Base-by-base conservation (phyloP, 768 basidiomycete genomes). In the Suillus bovinus region DNA sequence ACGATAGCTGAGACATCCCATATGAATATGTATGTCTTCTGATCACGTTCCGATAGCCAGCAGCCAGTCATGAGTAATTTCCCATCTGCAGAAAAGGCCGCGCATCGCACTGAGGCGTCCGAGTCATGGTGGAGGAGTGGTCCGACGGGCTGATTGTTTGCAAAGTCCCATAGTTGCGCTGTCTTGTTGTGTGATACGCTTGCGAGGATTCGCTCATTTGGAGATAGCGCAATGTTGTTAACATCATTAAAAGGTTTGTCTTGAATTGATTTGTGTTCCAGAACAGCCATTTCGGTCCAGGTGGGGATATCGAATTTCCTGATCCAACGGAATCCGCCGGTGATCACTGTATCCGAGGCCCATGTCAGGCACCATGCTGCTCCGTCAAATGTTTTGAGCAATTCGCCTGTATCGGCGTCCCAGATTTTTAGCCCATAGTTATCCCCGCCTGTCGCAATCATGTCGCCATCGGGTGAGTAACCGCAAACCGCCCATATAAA, bases 311-410 rank as follows among this genome's bases (percentile, higher is more conserved):
- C 5, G 22, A 46, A 22, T 22, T 46, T 46, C 44, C 11, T 22
- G 10, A 42, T 44, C 0, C 9, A 7, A 41, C 7, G 0, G 2
- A 0, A n/a, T 10, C 4, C 9, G 1, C 42, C 10, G 10, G 7
- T 1, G n/a, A n/a, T 4, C 10, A 44, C 9, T 10, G 42, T 4
- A 24, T 47, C 46, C 22, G 13, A 47, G 46, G 24, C 27, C 46
- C 46, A 47, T 16, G 46, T 2, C 14, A 47, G 6, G 14, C 22
- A 33, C 31, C 31, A 33, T 33, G n/a, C n/a, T n/a, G n/a, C 1
- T 33, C 9, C 31, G 31, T 33, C 33, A 8, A 33, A 1, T 47
- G 46, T 47, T 24, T 14, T 47, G 24, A 47, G 13, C 24, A 47
- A 24, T 47, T 27, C 24, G 14, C 46, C 46, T 47, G 46, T 47